Conservation (phyloP, 2,329 filamentous ascomycete species). For the Botrytis medusae region DNA sequence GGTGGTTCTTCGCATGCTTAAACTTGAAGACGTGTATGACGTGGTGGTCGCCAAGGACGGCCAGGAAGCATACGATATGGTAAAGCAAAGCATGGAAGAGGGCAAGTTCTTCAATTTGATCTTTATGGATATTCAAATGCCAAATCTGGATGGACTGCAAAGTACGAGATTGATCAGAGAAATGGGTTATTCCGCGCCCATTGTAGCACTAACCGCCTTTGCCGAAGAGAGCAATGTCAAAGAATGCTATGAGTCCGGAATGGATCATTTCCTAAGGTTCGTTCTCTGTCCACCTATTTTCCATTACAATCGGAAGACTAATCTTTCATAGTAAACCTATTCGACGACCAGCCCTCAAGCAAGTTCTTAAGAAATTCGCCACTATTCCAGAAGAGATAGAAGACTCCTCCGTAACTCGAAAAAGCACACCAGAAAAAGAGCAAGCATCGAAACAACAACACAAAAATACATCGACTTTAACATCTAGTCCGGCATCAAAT, state of each 20-base stretch:
- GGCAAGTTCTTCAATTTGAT: constrained; percentile 78
- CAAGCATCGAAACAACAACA: neutral
- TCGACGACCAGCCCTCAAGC: constrained; percentile 78
- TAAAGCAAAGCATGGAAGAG: constrained; percentile 77
- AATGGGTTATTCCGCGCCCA: constrained; percentile 83
- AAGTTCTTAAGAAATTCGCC: constrained; percentile 79
- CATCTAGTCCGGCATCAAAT: neutral
- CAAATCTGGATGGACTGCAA: constrained; percentile 85
- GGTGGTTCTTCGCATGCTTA: constrained; percentile 63
- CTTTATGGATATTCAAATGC: constrained; percentile 96
- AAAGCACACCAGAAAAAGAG: constrained; percentile 16
- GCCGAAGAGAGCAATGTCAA: constrained; percentile 86
- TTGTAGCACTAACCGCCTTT: constrained; percentile 88
- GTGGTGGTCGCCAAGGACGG: constrained; percentile 85
- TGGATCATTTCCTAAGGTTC: constrained; percentile 76
- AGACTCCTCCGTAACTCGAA: constrained; percentile 43
- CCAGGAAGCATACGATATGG: constrained; percentile 83
- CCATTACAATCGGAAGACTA: constrained; percentile 17
- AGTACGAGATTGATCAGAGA: constrained; percentile 81
- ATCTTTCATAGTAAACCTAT: constrained; percentile 60
- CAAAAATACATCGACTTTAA: neutral
- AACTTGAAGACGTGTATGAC: constrained; percentile 78
- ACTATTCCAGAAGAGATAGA: constrained; percentile 71
- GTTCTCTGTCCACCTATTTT: neutral
- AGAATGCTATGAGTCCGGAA: constrained; percentile 83